Evolutionary conservation across 768 basidiomycete genomes (phyloP), one percentile per base, ranked within the genome.

Genomic region (Rhizopogon roseolus): DNA sequence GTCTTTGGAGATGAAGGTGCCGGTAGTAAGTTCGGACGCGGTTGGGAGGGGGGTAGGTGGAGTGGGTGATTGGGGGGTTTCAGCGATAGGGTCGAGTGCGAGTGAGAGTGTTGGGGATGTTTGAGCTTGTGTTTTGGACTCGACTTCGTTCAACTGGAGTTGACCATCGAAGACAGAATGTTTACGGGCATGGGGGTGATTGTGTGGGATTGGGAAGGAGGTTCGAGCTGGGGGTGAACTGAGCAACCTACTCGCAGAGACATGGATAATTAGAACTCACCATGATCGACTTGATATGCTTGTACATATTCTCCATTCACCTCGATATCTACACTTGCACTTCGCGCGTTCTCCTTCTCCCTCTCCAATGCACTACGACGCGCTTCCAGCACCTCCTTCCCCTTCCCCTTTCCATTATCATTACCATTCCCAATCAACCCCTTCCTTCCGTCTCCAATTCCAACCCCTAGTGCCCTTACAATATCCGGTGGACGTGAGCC

Each of bases 181-280:
- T 64, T 90, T 91, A 34, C 89, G 81, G 0, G 86, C 89, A 57
- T 91, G 89, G 0, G 89, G 89, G 61, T 91, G 89, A 40, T 80
- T 76, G 1, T 81, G 71, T 1, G 80, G 72, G 0, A 86, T 70
- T 6, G 79, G 71, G 25, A 86, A 76, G 9, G 77, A 62, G 41
- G 79, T 69, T 2, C 77, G 79, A 14, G 84, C 76, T 3, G 69
- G 57, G 57, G 57, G 7, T 19, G 54, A 57, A 43, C 10, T 7
- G 60, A 42, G 11, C 36, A 52, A 4, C 49, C 55, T 59, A 25
- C 4, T 16, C 8, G 29, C 2, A 6, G 22, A 6, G 27, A 46
- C 9, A 0, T 36, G 2, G 10, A 32, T 8, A 32, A 32, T 44
- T 19, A 41, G 17, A 64, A 42, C 45, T 62, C 52, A 62, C 65